Evolutionary conservation across 805 yeast species (phyloP).

Genomic region (Saccharomyces jurei): DNA sequence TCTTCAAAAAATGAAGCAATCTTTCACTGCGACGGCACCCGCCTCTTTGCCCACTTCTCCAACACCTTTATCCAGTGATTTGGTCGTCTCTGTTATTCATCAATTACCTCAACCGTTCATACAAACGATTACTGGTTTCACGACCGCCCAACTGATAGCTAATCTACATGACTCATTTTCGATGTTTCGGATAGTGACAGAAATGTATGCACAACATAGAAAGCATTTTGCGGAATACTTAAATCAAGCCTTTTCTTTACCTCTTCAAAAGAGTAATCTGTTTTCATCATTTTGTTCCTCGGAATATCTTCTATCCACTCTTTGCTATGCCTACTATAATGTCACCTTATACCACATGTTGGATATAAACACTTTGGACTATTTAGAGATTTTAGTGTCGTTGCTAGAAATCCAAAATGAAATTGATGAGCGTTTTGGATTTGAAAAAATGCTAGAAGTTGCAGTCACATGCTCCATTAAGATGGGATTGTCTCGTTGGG

Average conservation of each 20-base stretch:
- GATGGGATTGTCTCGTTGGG: slow-evolving; percentile 22
- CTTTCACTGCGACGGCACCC: slow-evolving; percentile 8
- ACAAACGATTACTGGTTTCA: slow-evolving; percentile 5
- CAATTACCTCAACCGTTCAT: slow-evolving; percentile 11
- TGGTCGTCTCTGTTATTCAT: slow-evolving; percentile 5
- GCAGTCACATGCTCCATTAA: slow-evolving; percentile 11
- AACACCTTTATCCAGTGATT: slow-evolving; percentile 1
- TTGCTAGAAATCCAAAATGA: background rate
- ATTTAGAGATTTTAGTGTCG: background rate
- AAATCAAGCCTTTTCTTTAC: background rate
- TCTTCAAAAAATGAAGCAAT: slow-evolving; percentile 12
- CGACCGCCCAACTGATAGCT: slow-evolving; percentile 3
- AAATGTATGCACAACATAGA: background rate
- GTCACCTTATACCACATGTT: background rate
- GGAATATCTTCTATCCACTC: background rate
- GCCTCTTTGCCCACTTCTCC: background rate
- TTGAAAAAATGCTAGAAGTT: slow-evolving; percentile 9
- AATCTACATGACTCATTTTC: slow-evolving; percentile 8
- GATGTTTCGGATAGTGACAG: slow-evolving; percentile 4
- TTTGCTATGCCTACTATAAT: background rate
- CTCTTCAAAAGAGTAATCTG: background rate
- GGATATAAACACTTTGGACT: background rate
- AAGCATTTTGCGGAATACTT: background rate
- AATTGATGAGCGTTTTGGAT: background rate
- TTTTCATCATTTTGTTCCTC: slow-evolving; percentile 3